These are phyloP conservation scores for Mycena galericulata DNA, from an alignment of 768 basidiomycete species.

Conservation along the genomic window DNA sequence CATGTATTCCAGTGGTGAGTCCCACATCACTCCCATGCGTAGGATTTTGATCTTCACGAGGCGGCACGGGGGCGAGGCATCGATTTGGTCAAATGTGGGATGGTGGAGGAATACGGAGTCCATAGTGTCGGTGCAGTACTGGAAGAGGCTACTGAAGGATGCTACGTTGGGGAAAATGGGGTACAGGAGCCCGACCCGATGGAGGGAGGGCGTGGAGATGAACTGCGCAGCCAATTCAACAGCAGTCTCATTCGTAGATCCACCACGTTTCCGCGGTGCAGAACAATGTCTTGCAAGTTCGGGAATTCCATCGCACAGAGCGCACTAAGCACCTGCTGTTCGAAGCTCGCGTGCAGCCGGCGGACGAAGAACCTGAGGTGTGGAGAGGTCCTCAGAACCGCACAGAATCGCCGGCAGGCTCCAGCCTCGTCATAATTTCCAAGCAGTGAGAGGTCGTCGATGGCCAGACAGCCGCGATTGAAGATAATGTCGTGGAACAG, in stretches of 20 bases:
- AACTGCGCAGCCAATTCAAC: constrained; percentile 4
- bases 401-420: neutral
- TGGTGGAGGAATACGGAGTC: constrained; percentile 1
- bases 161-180: neutral
- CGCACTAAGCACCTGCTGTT: neutral
- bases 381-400: neutral
- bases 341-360: constrained; percentile 10
- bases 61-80: neutral
- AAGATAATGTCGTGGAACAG: constrained; percentile 23
- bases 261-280: neutral
- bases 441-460: constrained; percentile 10
- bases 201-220: neutral
- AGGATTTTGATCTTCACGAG: neutral
- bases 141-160: constrained; percentile 16
- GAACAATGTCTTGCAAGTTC: constrained; percentile 9
- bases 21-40: neutral
- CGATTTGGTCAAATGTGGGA: neutral
- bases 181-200: constrained; percentile 1
- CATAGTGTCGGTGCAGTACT: neutral
- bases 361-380: constrained; percentile 6
- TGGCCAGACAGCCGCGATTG: constrained; percentile 13
- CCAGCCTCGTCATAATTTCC: neutral
- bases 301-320: constrained; percentile 7
- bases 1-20: neutral
- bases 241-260: neutral